phyloP scores from a whole-genome alignment of 495 filamentous ascomycete genomes.

The Talaromyces ruber region DNA sequence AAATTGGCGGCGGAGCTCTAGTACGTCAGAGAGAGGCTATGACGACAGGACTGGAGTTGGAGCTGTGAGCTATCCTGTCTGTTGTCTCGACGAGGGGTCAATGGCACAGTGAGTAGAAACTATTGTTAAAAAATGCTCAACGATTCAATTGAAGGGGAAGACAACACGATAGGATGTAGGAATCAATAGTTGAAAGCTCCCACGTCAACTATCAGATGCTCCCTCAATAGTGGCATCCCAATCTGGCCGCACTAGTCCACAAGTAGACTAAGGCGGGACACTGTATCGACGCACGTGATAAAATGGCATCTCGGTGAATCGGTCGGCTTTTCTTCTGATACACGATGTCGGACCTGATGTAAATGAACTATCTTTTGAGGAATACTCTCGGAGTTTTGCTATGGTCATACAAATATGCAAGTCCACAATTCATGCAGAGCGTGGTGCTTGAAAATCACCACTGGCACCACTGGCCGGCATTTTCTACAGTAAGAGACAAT shows the following conservation, averaged over 20 bases:
- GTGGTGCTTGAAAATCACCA: no score
- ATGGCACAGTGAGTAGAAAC: background rate
- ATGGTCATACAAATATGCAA: background rate
- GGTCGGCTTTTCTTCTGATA: background rate
- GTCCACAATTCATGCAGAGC: no score
- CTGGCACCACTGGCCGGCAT: no score
- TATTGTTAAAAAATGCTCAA: background rate
- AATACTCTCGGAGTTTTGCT: background rate
- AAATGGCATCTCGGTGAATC: background rate
- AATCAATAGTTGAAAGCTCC: background rate
- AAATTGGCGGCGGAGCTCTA: slow-evolving; percentile 5
- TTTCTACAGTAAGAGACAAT: no score
- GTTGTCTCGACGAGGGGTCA: background rate
- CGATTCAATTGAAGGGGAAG: background rate
- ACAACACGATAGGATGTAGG: background rate
- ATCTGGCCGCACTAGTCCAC: background rate
- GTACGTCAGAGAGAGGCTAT: slow-evolving; percentile 3
- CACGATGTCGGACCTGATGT: no score
- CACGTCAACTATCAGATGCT: background rate
- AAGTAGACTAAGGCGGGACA: background rate
- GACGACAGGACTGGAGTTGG: background rate
- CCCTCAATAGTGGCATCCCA: background rate
- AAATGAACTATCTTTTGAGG: background rate
- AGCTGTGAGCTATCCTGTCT: background rate
- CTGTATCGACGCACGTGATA: background rate